Base-by-base conservation (phyloP, 2,329 filamentous ascomycete genomes). In the Aureobasidium sp. region DNA sequence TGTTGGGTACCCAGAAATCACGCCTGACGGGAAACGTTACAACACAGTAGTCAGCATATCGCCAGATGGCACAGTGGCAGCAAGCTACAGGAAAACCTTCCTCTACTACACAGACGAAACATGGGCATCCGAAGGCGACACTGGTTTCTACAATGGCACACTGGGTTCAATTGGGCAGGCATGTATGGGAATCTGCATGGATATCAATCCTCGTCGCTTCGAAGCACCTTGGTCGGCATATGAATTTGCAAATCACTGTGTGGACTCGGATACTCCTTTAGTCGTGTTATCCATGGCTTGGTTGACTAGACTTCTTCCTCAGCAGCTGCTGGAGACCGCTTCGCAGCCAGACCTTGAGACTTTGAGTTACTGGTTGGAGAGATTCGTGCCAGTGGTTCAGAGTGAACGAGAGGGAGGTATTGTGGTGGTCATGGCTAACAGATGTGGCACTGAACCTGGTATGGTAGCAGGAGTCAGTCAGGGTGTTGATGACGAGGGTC, bases 231-330 rank as follows among this genome's bases (percentile, higher is more conserved):
- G 80, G 75, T 77, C 76, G 2, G 78, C 75, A 3, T 87, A 82
- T 69, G 85, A 87, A 67, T 85, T 77, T 66, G 78, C 73, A 1
- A 81, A 76, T 27, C 84, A 89, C 47, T 76, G 86, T 6, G 70
- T 90, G 0, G 74, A 83, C 1, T 74, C 75, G 0, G 69, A 79
- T 0, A 81, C 86, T 0, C 83, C 85, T 15, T 65, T 92, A 0
- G 84, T 90, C 1, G 82, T 91, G 37, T 67, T 93, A 0, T 84
- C 82, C 4, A 92, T 92, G 89, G 88, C 90, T 0, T 93, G 89
- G 89, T 77, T 89, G 35, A 90, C 88, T 17, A 70, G 76, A 31
- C 70, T 83, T 27, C 1, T 77, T 71, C 61, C 84, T 78, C 64
- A 80, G 78, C 67, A 78, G 73, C 1, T 77, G 68, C 19, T 62